Percentiles rank a stretch among this genome's conserved stretches.
These are phyloP conservation scores for Leccinum truebloodii DNA, from an alignment of 768 basidiomycete genomes.

Conservation along the genomic window DNA sequence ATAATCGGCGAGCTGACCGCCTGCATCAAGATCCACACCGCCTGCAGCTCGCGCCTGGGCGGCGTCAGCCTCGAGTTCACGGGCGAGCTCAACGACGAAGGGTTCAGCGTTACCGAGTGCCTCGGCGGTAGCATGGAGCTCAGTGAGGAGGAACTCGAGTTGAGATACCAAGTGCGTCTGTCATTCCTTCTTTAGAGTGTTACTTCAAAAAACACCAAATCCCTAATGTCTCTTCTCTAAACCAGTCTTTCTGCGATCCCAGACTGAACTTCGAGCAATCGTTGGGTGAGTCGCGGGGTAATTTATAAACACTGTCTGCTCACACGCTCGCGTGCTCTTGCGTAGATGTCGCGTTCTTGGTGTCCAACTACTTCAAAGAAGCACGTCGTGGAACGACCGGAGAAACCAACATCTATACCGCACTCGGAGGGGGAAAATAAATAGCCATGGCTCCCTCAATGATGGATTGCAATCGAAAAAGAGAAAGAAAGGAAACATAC, in stretches of 20 bases:
- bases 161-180: conserved; percentile 76
- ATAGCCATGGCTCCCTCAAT: neutral
- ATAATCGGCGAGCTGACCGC: conserved; percentile 87
- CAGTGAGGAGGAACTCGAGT: conserved; percentile 82
- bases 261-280: conserved; percentile 92
- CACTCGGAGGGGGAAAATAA: conserved; percentile 29
- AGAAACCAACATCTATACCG: conserved; percentile 30
- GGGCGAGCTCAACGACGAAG: conserved; percentile 86
- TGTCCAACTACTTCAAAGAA: conserved; percentile 79
- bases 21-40: conserved; percentile 78
- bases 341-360: conserved; percentile 82
- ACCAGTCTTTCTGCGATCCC: conserved; percentile 90
- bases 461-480: neutral
- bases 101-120: conserved; percentile 95
- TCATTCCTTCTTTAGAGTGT: neutral
- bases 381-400: conserved; percentile 45
- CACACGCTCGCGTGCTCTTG: neutral
- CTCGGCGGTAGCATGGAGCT: conserved; percentile 96
- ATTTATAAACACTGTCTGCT: neutral
- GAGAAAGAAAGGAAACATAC: neutral
- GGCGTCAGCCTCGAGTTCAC: conserved; percentile 91
- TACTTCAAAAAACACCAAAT: too few species aligned
- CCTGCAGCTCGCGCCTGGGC: conserved; percentile 71
- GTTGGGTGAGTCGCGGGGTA: conserved; percentile 59
- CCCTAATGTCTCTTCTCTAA: neutral